Percentiles rank a stretch among this genome's conserved stretches.
Evolutionary conservation across 768 basidiomycete genomes (phyloP).

Genomic region (Russula griseocarnosa): DNA sequence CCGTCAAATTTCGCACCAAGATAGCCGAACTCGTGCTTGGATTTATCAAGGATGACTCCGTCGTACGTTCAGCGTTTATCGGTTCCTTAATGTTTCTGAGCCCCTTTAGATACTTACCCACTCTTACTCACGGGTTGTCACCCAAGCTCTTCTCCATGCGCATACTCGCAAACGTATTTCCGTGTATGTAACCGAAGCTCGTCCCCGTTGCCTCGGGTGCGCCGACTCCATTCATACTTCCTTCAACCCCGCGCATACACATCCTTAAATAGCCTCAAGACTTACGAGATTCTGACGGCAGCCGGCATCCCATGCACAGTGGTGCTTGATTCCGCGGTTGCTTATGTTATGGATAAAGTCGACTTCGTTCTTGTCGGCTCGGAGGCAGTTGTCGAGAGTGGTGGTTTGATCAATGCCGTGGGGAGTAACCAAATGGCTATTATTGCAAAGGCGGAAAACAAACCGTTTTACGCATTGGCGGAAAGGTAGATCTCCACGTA

Average conservation of each 20-base stretch:
- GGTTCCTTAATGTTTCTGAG: conserved; percentile 24
- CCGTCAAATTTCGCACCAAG: conserved; percentile 79
- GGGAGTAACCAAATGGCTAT: conserved; percentile 97
- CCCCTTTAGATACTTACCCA: conserved; percentile 83
- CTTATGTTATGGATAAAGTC: conserved; percentile 94
- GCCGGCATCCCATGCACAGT: conserved; percentile 94
- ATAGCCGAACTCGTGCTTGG: conserved; percentile 86
- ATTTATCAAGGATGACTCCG: conserved; percentile 94
- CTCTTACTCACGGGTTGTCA: conserved; percentile 93
- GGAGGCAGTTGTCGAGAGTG: conserved; percentile 97
- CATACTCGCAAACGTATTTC: conserved; percentile 91
- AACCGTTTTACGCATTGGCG: conserved; percentile 93
- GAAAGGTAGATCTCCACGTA: conserved; percentile 55
- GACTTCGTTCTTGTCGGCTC: conserved; percentile 95
- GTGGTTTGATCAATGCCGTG: conserved; percentile 86
- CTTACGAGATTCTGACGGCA: conserved; percentile 79
- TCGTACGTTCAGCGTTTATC: conserved; percentile 44
- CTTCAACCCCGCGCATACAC: conserved; percentile 17
- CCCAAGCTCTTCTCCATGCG: conserved; percentile 86
- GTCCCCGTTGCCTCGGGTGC: conserved; percentile 84
- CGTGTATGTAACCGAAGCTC: conserved; percentile 96
- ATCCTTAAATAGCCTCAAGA: conserved; percentile 65
- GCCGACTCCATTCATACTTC: conserved; percentile 29
- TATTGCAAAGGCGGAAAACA: conserved; percentile 89
- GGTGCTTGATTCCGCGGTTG: conserved; percentile 93